Conservation (phyloP, 106 monocot species). For the Posidonia australis region DNA sequence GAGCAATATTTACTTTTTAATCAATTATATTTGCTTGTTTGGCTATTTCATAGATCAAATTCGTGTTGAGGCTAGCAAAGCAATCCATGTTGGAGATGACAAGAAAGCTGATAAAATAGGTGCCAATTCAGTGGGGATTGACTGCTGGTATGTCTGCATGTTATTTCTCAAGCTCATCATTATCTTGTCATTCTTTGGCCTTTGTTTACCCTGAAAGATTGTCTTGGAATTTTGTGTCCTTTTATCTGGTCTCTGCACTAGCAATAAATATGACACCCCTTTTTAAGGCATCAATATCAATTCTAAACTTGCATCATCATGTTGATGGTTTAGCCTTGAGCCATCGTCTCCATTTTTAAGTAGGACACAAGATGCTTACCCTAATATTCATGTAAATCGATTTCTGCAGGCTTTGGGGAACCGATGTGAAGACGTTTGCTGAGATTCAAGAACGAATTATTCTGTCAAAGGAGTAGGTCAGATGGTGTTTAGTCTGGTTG, state of each 20-base stretch:
- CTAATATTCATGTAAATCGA: neutral
- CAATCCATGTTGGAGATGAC: conserved; percentile 88
- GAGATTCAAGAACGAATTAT: conserved; percentile 47
- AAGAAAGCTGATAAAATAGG: conserved; percentile 69
- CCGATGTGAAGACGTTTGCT: conserved; percentile 62
- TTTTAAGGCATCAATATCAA: too few relatives aligned
- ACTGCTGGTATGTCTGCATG: conserved; percentile 49
- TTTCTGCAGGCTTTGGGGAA: conserved; percentile 70
- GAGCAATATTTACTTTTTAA: neutral
- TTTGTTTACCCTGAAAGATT: neutral
- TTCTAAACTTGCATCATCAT: too few relatives aligned
- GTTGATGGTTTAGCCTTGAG: neutral
- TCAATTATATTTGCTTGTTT: neutral
- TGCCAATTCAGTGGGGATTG: conserved; percentile 63
- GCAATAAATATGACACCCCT: too few relatives aligned
- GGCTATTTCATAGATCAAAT: conserved; percentile 47
- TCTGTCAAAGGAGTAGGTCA: neutral
- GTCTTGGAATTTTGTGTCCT: too few relatives aligned
- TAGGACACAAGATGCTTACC: neutral
- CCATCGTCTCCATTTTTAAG: neutral
- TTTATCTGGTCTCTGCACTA: too few relatives aligned
- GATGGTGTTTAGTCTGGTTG: too few relatives aligned
- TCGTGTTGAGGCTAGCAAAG: conserved; percentile 41
- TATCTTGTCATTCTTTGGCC: neutral
- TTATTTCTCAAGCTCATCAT: neutral